phyloP scores from a whole-genome alignment of 345 rosid species.

The Eucalyptus urophylla region DNA sequence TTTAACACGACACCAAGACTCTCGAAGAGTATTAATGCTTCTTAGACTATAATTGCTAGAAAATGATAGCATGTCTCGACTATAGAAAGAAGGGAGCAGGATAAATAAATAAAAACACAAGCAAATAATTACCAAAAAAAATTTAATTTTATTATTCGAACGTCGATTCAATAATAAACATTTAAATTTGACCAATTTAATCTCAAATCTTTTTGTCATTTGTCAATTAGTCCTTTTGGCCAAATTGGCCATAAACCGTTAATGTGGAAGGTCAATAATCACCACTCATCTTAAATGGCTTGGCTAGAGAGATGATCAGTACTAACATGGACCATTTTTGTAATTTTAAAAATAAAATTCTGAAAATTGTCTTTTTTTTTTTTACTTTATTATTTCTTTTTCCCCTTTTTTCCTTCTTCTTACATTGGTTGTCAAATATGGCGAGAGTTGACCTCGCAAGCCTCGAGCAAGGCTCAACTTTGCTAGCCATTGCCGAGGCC shows the following conservation, averaged over 20 bases:
- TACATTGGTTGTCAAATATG: neutral
- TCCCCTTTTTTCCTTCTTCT: neutral
- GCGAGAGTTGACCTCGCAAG: neutral
- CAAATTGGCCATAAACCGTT: rapidly evolving
- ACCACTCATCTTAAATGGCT: neutral
- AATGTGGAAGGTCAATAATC: neutral
- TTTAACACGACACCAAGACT: too few relatives aligned
- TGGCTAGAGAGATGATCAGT: neutral
- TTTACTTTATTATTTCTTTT: neutral
- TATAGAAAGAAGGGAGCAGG: neutral
- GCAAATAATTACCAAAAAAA: neutral
- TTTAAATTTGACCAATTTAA: neutral
- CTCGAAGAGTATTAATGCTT: too few relatives aligned
- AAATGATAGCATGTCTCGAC: neutral
- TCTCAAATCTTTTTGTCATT: neutral
- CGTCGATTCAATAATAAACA: rapidly evolving
- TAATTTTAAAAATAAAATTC: neutral
- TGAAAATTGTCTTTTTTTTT: neutral
- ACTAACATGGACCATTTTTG: neutral
- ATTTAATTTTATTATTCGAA: neutral
- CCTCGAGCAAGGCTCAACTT: neutral
- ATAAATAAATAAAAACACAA: neutral
- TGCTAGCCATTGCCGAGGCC: neutral
- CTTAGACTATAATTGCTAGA: neutral
- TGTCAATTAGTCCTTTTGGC: neutral